Evolutionary conservation across 2,329 filamentous ascomycete species (phyloP), one percentile per base, ranked within the genome.

Genomic region (Claviceps sp.): DNA sequence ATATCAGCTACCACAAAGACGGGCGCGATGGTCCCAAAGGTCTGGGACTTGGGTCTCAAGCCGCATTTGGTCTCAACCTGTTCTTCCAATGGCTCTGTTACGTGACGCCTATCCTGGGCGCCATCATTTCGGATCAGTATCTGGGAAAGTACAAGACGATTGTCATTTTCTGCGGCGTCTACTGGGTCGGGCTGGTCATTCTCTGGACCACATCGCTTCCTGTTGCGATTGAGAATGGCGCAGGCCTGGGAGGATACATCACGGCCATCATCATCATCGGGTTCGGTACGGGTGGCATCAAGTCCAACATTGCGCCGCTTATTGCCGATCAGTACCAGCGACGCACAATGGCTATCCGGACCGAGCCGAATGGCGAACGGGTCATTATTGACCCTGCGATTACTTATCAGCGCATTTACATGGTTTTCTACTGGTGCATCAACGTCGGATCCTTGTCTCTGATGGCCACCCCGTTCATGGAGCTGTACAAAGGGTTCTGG

Each of bases 361-460:
- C 70, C 2, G 65, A 75, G 44, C 64, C 69, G 57, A 65, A 57
- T 6, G 78, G 77, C 40, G 74, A 80, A 64, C 70, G 74, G 71
- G 79, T 86, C 50, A 74, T 87, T 56, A 76, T 85, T 26, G 82
- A 86, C 58, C 82, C 82, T 0, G 72, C 76, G 40, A 70, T 85
- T 51, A 86, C 83, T 1, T 76, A 82, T 55, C 78, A 83, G 60
- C 74, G 80, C 47, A 80, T 86, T 55, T 86, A 85, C 71, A 85
- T 81, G 80, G 77, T 86, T 61, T 87, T 86, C 69, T 87, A 87
- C 67, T 74, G 76, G 64, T 83, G 79, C 66, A 86, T 88, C 62
- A 88, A 88, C 65, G 58, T 88, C 16, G 85, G 84, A n/a, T 78
- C 81, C 1, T 71, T 89, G 6, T 85, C 79, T 0, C 71, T 79